Evolutionary conservation across 352 stramenopile species (phyloP).

Genomic region (Pythium guiyangense): DNA sequence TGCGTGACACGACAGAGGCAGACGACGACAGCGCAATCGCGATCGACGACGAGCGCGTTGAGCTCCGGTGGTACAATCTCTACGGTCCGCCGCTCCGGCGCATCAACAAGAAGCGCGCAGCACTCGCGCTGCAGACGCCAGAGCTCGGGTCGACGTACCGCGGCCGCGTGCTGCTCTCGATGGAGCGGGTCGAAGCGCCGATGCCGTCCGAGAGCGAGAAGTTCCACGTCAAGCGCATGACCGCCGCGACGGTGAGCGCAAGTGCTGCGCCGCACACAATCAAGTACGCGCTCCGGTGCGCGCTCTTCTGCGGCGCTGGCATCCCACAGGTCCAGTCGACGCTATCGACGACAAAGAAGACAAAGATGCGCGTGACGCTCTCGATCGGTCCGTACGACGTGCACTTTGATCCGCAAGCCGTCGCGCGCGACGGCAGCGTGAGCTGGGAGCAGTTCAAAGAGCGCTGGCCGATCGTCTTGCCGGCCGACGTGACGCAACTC

Average conservation of each 20-base stretch:
- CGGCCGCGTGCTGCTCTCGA: constrained; percentile 72
- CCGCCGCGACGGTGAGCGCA: constrained; percentile 7
- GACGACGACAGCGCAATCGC: background rate
- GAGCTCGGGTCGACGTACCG: constrained; percentile 79
- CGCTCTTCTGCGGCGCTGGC: constrained; percentile 54
- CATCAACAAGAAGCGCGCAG: constrained; percentile 46
- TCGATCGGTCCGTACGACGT: constrained; percentile 42
- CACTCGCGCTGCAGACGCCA: constrained; percentile 50
- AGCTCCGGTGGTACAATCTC: constrained; percentile 75
- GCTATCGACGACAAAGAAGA: constrained; percentile 9
- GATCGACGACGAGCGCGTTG: constrained; percentile 14
- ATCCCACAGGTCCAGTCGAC: constrained; percentile 23
- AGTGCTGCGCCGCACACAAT: constrained; percentile 35
- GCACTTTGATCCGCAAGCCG: constrained; percentile 44
- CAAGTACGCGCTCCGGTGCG: constrained; percentile 62
- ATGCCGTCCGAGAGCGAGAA: constrained; percentile 44
- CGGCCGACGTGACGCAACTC: constrained; percentile 62
- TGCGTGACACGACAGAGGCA: background rate
- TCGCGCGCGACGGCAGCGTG: constrained; percentile 38
- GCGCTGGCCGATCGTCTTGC: constrained; percentile 44
- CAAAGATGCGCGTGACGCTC: constrained; percentile 42
- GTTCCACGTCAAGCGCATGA: constrained; percentile 52
- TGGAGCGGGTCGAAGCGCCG: constrained; percentile 47
- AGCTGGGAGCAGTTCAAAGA: constrained; percentile 51
- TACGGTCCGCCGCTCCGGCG: constrained; percentile 75